Conservation (phyloP, 2,329 filamentous ascomycete genomes). For the Penicillium sp. region DNA sequence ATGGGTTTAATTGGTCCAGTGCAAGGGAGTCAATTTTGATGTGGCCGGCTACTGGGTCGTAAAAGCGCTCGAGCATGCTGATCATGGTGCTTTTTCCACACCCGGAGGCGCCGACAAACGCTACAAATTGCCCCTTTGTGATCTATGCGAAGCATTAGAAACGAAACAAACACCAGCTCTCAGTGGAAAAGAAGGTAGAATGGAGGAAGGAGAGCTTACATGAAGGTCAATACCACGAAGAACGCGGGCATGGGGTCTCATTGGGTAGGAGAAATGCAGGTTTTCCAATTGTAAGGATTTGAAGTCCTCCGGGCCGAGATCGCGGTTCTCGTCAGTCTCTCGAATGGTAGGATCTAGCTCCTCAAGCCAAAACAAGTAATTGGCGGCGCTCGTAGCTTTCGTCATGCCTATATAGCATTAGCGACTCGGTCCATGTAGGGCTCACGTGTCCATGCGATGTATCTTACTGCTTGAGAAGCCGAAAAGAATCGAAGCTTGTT, state of each 20-base stretch:
- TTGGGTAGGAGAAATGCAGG: slow-evolving; percentile 40
- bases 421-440: not conserved
- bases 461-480: slow-evolving; percentile 32
- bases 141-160: slow-evolving; percentile 29
- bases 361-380: slow-evolving; percentile 47
- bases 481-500: slow-evolving; percentile 29
- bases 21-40: slow-evolving; percentile 63
- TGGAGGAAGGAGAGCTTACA: slow-evolving; percentile 1
- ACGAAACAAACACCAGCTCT: no score
- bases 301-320: slow-evolving; percentile 18
- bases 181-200: no score
- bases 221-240: slow-evolving; percentile 29
- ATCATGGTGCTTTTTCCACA: slow-evolving; percentile 67
- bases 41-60: slow-evolving; percentile 61
- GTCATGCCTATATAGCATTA: slow-evolving; percentile 29
- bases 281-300: slow-evolving; percentile 44
- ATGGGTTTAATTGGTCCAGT: slow-evolving; percentile 57
- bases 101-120: slow-evolving; percentile 56
- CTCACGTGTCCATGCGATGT: slow-evolving; percentile 26
- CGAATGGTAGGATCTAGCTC: slow-evolving; percentile 44
- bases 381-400: slow-evolving; percentile 49
- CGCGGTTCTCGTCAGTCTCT: slow-evolving; percentile 45
- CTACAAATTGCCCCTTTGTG: slow-evolving; percentile 50
- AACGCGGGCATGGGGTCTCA: slow-evolving; percentile 24
- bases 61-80: slow-evolving; percentile 61